Evolutionary conservation across 176 grass and related monocot genomes (phyloP).

Genomic region (Poa annua): DNA sequence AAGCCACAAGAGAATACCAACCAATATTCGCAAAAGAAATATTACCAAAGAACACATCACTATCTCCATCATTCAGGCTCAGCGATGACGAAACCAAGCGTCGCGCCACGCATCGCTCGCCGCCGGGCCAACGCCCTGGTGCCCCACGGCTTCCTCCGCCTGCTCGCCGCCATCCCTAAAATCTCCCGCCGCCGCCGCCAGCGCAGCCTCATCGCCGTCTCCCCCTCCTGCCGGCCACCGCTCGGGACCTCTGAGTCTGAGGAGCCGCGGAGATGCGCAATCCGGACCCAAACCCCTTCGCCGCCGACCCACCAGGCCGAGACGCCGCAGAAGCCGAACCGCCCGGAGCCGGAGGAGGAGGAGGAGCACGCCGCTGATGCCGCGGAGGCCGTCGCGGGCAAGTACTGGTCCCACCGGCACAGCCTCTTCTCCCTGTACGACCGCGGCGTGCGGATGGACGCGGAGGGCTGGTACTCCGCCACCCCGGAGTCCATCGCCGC

Average conservation of each 20-base stretch:
- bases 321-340: background rate
- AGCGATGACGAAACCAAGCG: background rate
- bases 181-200: background rate
- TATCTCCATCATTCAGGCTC: background rate
- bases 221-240: background rate
- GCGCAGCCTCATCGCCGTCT: background rate
- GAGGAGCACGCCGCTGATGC: background rate
- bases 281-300: background rate
- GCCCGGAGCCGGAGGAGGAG: constrained; percentile 16
- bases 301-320: background rate
- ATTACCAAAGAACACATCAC: too few relatives aligned
- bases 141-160: constrained; percentile 32
- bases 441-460: constrained; percentile 70
- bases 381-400: constrained; percentile 39
- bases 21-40: too few relatives aligned
- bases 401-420: constrained; percentile 64
- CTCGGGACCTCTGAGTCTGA: background rate
- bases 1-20: too few relatives aligned
- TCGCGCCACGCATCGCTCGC: background rate
- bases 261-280: too few relatives aligned
- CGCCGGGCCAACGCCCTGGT: background rate
- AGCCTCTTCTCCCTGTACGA: constrained; percentile 73
- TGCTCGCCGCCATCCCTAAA: background rate
- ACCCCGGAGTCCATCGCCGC: constrained; percentile 70
- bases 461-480: constrained; percentile 75